Base-by-base conservation (phyloP, 1,139 yeast species). In the Yamadazyma jaroonii region DNA sequence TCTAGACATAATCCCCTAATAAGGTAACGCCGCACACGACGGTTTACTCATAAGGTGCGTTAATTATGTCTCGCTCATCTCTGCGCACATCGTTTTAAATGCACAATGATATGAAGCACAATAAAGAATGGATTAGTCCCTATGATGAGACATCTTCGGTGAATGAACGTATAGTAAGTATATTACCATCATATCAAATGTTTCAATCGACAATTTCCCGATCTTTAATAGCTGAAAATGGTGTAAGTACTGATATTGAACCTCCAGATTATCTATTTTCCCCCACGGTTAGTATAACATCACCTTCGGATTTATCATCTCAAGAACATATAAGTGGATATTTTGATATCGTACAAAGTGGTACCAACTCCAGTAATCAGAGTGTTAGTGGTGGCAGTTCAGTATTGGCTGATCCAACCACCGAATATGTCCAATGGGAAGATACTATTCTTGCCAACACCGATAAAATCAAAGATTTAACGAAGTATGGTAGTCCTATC, bases 101-200 rank as follows among this genome's bases (percentile, higher is more conserved):
- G 20, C n/a, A 28, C n/a, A 21, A 30, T 30, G 24, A 30, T 27
- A 12, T 27, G 30, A 27, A 9, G 6, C 24, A 30, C 13, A 9
- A 30, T 11, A 17, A 22, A 15, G 27, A 13, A 22, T 31, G 34
- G 34, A 11, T 13, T 9, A 21, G 17, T 17, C 28, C 25, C n/a
- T 21, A 12, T 14, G 15, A 15, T n/a, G 11, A 14, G 8, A 14
- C 6, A 5, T 4, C 6, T 4, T 3, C 22, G 10, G 13, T 9
- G 12, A 21, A 17, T 22, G 34, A 32, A 5, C 26, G 33, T 21
- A 23, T 66, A 35, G 47, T 65, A 33, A 65, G 59, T 42, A 67
- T 67, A 31, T 58, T 67, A 21, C 74, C 74, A 1, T 65, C 72
- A 5, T 67, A 67, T 44, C 69, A 65, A 33, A 66, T 67, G 67